Evolutionary conservation across 2,329 filamentous ascomycete genomes (phyloP), one percentile per base, ranked within the genome.

Genomic region (Cladosporium halotolerans): DNA sequence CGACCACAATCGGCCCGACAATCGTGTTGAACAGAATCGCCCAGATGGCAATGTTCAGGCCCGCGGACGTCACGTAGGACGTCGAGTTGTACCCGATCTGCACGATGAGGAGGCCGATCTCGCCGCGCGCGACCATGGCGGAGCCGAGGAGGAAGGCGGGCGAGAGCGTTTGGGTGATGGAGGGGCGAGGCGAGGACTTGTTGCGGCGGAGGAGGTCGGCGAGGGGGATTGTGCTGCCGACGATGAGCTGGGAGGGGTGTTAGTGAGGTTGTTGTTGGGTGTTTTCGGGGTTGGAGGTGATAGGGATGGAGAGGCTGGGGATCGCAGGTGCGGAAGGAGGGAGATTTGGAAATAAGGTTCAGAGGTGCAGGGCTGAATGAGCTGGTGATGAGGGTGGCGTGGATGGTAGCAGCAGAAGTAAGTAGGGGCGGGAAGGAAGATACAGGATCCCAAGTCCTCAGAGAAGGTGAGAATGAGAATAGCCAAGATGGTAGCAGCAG

Each of bases 61-160:
- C 65, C 10, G 33, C 60, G 3, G 59, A 60, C 10, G 61, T 64
- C 41, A 63, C 55, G 44, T 66, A 65, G 4, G 57, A 50, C 2
- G 62, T 65, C 18, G 62, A 63, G 53, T 63, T 66, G 41, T 65
- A 66, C 0, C 59, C 64, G 19, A 66, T 64, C 43, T 65, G 58
- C 8, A 65, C 62, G 16, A 66, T 63, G 10, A 66, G 54, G 9
- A 66, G 54, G 13, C 64, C 62, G 31, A 67, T 66, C 18, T 67
- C 63, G 18, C 62, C 64, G 31, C 63, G 58, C 28, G 63, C 62
- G 7, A 67, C 60, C 63, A 62, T 62, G 2, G 64, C 62, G 51
- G 60, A 60, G 7, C 63, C 62, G 5, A 66, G 58, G 3, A 66
- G 44, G 4, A 53, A 19, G 9, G 43, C 55, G 4, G 57, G 55